phyloP scores from a whole-genome alignment of 306 rosid species.

The Echinosophora koreensis region DNA sequence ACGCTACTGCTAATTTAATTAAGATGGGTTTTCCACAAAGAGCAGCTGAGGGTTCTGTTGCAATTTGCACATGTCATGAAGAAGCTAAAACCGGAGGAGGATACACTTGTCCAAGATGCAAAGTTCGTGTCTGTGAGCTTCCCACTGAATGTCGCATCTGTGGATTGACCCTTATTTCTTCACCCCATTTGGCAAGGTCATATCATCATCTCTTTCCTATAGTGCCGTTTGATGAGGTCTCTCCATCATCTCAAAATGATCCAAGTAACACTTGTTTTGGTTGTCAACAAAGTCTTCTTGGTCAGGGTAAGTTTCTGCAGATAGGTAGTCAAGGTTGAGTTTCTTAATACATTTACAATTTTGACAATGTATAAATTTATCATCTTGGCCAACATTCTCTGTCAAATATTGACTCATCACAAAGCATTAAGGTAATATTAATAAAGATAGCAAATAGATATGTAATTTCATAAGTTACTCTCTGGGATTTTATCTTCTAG shows the following conservation, averaged over 20 bases:
- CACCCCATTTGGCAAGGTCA: slow-evolving; percentile 98
- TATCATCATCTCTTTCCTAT: slow-evolving; percentile 97
- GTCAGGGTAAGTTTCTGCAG: slow-evolving; percentile 63
- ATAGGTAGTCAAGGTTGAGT: slow-evolving; percentile 19
- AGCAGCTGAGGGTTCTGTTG: slow-evolving; percentile 91
- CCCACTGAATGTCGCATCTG: slow-evolving; percentile 94
- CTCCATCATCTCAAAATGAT: slow-evolving; percentile 60
- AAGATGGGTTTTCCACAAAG: slow-evolving; percentile 99
- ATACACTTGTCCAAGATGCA: slow-evolving; percentile 94
- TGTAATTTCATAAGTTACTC: slow-evolving; percentile 24
- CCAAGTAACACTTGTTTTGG: slow-evolving; percentile 75
- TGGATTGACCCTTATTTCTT: slow-evolving; percentile 95
- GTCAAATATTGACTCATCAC: slow-evolving; percentile 29
- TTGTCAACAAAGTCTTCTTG: slow-evolving; percentile 80
- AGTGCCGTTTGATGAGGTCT: slow-evolving; percentile 87
- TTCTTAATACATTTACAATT: slow-evolving; percentile 32
- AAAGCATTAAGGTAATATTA: slow-evolving; percentile 16
- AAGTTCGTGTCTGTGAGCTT: slow-evolving; percentile 95
- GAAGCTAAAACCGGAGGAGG: slow-evolving; percentile 94
- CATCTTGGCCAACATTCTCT: slow-evolving; percentile 13
- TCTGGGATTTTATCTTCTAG: slow-evolving; percentile 3
- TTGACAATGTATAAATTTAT: slow-evolving; percentile 22
- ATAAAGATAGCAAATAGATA: slow-evolving; percentile 22
- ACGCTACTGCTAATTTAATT: slow-evolving; percentile 85
- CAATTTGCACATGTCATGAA: slow-evolving; percentile 91